phyloP scores from a whole-genome alignment of 164 flowering plant species.

The Santalum album region DNA sequence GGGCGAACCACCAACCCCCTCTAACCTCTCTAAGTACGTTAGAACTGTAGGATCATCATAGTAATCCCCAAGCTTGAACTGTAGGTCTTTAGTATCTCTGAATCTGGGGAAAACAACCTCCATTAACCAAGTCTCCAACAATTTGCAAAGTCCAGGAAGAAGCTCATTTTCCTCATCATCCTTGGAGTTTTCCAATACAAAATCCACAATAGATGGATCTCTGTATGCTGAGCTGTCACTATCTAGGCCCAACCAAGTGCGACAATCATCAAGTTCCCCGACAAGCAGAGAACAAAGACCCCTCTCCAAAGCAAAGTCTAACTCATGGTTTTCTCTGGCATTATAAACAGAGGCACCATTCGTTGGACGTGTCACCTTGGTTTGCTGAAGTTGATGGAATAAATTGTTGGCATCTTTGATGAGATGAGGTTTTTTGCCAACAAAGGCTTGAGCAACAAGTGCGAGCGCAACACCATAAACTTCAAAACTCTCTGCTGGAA shows the following conservation, averaged over 20 bases:
- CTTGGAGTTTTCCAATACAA: slow-evolving; percentile 65
- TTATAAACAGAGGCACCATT: slow-evolving; percentile 27
- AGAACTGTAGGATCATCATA: slow-evolving; percentile 90
- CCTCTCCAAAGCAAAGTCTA: slow-evolving; percentile 83
- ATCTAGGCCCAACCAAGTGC: slow-evolving; percentile 87
- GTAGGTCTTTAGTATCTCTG: slow-evolving; percentile 63
- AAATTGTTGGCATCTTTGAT: slow-evolving; percentile 79
- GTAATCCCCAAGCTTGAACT: slow-evolving; percentile 83
- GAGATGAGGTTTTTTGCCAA: slow-evolving; percentile 76
- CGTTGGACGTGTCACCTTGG: slow-evolving; percentile 37
- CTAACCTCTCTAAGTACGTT: slow-evolving; percentile 74
- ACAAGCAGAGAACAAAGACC: slow-evolving; percentile 91
- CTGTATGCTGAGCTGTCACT: slow-evolving; percentile 59
- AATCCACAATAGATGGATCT: slow-evolving; percentile 67
- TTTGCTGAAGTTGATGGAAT: slow-evolving; percentile 85
- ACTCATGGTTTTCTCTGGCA: slow-evolving; percentile 44
- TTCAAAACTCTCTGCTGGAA: slow-evolving; percentile 89
- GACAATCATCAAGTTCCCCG: slow-evolving; percentile 86
- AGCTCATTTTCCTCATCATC: slow-evolving; percentile 61
- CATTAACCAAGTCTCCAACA: slow-evolving; percentile 87
- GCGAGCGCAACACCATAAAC: slow-evolving; percentile 96
- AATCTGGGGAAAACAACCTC: slow-evolving; percentile 90
- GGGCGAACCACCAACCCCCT: slow-evolving; percentile 76
- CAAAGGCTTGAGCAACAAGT: slow-evolving; percentile 83
- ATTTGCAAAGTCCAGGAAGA: slow-evolving; percentile 86